A percentile compares a stretch with the other conserved stretches of the same genome.
Conservation (phyloP, 305 asterid species). For the Stenogyne calaminthoides region DNA sequence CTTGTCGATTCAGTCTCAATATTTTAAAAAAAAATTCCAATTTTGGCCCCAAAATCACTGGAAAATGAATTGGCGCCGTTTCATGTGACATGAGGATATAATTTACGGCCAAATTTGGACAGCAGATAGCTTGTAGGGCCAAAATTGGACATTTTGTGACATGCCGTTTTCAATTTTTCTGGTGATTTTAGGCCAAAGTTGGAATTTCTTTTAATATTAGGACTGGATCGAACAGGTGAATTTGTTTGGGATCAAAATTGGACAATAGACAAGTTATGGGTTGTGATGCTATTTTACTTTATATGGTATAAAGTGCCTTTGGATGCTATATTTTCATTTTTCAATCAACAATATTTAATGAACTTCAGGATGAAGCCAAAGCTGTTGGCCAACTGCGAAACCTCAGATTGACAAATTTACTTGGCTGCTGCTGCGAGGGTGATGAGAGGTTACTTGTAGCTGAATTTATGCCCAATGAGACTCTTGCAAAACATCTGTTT, state of each 20-base stretch:
- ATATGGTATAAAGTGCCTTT: background rate
- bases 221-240: background rate
- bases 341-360: conserved; percentile 23
- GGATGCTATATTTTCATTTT: conserved; percentile 10
- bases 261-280: background rate
- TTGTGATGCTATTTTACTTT: conserved; percentile 13
- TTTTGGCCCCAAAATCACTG: background rate
- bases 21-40: background rate
- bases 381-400: conserved; percentile 91
- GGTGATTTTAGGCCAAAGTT: background rate
- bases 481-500: conserved; percentile 89
- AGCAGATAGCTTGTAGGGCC: background rate
- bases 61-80: background rate
- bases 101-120: background rate
- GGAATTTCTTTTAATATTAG: background rate
- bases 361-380: conserved; percentile 83
- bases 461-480: conserved; percentile 93
- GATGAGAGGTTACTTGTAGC: conserved; percentile 92
- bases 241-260: background rate
- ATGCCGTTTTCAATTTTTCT: background rate
- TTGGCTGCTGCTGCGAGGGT: conserved; percentile 96
- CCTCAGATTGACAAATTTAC: conserved; percentile 71
- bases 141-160: background rate
- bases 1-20: background rate
- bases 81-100: background rate